A percentile compares a stretch with the other conserved stretches of the same genome.
These are phyloP conservation scores for Ammopiptanthus mongolicus DNA, from an alignment of 306 rosid genomes.

Conservation along the genomic window DNA sequence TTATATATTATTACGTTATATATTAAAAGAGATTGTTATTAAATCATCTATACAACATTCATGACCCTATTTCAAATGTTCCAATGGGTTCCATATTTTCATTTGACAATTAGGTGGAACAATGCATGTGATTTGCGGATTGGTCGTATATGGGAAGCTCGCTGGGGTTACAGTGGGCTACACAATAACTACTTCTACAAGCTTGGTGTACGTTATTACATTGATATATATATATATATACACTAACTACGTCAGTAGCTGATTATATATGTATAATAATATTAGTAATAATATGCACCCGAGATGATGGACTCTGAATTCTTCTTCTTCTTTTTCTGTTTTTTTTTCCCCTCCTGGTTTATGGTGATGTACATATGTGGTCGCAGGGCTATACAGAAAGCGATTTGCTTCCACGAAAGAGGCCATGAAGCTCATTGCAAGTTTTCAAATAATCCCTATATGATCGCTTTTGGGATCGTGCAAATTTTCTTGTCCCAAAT, in stretches of 20 bases:
- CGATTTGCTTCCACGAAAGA: slow-evolving; percentile 43
- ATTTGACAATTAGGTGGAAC: slow-evolving; percentile 27
- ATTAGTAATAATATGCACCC: background rate
- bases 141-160: slow-evolving; percentile 33
- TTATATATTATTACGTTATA: no score
- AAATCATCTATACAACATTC: background rate
- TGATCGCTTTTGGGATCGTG: slow-evolving; percentile 42
- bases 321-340: background rate
- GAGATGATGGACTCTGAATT: background rate
- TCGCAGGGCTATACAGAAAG: slow-evolving; percentile 60
- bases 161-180: slow-evolving; percentile 38
- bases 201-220: slow-evolving; percentile 39
- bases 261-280: background rate
- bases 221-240: background rate
- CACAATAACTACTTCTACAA: slow-evolving; percentile 43
- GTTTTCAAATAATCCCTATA: slow-evolving; percentile 60
- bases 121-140: slow-evolving; percentile 38
- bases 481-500: slow-evolving; percentile 57
- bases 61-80: background rate
- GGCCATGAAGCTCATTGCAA: slow-evolving; percentile 51
- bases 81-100: background rate
- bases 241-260: background rate
- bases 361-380: background rate
- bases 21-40: no score
- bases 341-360: background rate